These are phyloP conservation scores for Chalciporus piperatus DNA, from an alignment of 768 basidiomycete genomes.

Conservation along the genomic window DNA sequence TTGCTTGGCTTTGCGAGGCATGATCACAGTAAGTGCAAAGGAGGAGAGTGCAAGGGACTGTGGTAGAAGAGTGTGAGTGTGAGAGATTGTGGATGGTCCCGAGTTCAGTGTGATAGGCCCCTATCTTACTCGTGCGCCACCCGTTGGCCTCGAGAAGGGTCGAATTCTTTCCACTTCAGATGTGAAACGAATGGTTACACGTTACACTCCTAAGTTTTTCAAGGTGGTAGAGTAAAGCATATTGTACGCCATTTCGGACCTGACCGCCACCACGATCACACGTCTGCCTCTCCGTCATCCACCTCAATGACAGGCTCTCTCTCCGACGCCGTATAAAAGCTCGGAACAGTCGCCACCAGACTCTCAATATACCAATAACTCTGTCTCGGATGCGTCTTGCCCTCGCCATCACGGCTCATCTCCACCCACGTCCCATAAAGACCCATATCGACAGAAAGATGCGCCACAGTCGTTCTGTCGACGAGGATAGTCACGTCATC, in stretches of 20 bases:
- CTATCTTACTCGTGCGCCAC: too few relatives aligned
- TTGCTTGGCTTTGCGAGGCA: too few relatives aligned
- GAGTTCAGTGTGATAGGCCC: too few relatives aligned
- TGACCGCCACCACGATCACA: background rate
- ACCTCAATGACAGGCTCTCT: constrained; percentile 1
- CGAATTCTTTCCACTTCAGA: too few relatives aligned
- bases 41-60: too few relatives aligned
- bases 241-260: background rate
- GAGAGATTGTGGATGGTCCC: too few relatives aligned
- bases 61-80: too few relatives aligned
- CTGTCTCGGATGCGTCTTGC: constrained; percentile 7
- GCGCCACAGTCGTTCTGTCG: constrained; percentile 8
- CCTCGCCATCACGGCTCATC: constrained; percentile 18
- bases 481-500: constrained; percentile 32
- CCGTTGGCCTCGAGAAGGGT: too few relatives aligned
- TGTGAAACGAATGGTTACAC: too few relatives aligned
- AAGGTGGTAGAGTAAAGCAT: too few relatives aligned
- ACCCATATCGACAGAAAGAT: constrained; percentile 30
- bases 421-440: constrained; percentile 37
- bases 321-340: constrained; percentile 39
- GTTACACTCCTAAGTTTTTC: too few relatives aligned
- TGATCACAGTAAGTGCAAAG: too few relatives aligned
- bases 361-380: constrained; percentile 60
- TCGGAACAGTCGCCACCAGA: constrained; percentile 47
- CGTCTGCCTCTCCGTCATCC: background rate